These are phyloP conservation scores for Litchi chinensis DNA, from an alignment of 345 rosid species.

Conservation along the genomic window DNA sequence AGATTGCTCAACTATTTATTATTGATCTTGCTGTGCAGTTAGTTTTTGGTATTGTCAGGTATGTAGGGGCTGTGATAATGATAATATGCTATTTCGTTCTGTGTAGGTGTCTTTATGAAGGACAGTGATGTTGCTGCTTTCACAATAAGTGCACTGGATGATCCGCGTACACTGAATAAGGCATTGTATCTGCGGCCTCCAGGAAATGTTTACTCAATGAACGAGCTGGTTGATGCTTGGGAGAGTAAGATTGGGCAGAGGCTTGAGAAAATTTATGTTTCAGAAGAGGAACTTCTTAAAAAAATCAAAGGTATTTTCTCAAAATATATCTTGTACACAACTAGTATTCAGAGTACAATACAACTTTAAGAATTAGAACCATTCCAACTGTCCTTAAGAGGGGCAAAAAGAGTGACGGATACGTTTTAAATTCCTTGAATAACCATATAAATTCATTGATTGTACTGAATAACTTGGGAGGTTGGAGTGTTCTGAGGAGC, in stretches of 20 bases:
- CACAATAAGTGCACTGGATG: constrained; percentile 62
- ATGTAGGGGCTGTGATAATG: no score
- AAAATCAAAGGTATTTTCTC: constrained; percentile 58
- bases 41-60: background rate
- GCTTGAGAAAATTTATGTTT: constrained; percentile 51
- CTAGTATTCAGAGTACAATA: background rate
- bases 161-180: constrained; percentile 64
- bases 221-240: constrained; percentile 68
- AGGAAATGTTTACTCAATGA: constrained; percentile 66
- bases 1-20: background rate
- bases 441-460: background rate
- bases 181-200: constrained; percentile 66
- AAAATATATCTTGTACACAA: background rate
- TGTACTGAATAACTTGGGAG: background rate
- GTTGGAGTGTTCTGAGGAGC: background rate
- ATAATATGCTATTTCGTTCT: background rate
- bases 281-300: constrained; percentile 63
- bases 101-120: constrained; percentile 63
- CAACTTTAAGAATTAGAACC: background rate
- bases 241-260: constrained; percentile 65
- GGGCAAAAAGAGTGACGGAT: background rate
- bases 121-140: constrained; percentile 70
- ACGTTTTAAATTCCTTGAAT: background rate
- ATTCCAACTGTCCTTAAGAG: background rate
- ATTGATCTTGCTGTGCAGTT: background rate